Percentiles rank a stretch among this genome's conserved stretches.
These are phyloP conservation scores for Neonectria ditissima DNA, from an alignment of 2,329 filamentous ascomycete species.

Conservation along the genomic window DNA sequence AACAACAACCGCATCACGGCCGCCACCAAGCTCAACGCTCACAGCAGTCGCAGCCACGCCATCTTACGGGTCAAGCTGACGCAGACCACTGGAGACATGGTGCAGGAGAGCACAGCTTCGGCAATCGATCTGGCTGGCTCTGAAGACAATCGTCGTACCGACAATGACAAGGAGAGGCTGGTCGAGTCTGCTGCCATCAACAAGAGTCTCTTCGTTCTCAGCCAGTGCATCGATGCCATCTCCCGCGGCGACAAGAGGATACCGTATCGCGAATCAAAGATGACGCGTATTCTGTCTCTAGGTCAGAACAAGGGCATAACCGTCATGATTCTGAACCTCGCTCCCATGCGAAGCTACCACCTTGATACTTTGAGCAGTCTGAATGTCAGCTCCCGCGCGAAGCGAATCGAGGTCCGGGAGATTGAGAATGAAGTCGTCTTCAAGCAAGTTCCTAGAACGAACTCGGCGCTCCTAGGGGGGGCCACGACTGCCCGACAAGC, in stretches of 20 bases:
- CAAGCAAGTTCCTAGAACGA: constrained; percentile 75
- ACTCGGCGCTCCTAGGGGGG: constrained; percentile 52
- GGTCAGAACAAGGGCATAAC: constrained; percentile 96
- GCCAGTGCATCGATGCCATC: constrained; percentile 96
- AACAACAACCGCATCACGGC: constrained; percentile 92
- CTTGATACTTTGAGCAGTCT: constrained; percentile 93
- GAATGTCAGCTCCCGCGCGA: constrained; percentile 94
- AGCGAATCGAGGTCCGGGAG: constrained; percentile 95
- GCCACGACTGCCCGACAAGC: constrained; percentile 75
- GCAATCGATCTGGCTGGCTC: constrained; percentile 96
- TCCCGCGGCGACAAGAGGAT: constrained; percentile 80
- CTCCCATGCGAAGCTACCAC: constrained; percentile 91
- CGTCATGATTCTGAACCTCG: constrained; percentile 95
- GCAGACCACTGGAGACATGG: constrained; percentile 76
- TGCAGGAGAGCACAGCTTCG: constrained; percentile 84
- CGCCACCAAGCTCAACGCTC: constrained; percentile 90
- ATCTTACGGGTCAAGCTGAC: constrained; percentile 91
- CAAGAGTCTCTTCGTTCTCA: constrained; percentile 94
- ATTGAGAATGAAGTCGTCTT: constrained; percentile 96
- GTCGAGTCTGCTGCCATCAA: constrained; percentile 98
- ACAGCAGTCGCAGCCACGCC: constrained; percentile 90
- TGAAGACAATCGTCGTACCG: constrained; percentile 93
- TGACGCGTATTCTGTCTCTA: constrained; percentile 92
- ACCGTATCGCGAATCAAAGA: constrained; percentile 94
- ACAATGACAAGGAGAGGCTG: constrained; percentile 91